Evolutionary conservation across 2,329 filamentous ascomycete species (phyloP), one percentile per base, ranked within the genome.

Genomic region (Ceratocystis ficicola): DNA sequence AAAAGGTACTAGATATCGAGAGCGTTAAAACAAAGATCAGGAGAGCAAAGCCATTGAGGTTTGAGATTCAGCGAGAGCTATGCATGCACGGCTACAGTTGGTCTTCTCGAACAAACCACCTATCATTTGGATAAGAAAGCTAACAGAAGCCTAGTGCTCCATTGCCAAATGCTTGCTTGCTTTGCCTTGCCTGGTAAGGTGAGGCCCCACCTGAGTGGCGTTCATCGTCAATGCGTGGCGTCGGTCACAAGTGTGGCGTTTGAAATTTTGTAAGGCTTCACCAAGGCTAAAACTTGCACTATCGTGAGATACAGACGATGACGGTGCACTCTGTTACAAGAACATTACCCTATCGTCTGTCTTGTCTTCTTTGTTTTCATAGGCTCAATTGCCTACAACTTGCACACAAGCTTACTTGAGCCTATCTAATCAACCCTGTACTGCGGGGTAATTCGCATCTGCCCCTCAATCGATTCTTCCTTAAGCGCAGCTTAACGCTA

Each of bases 401-500:
- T 15, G 36, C 3, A 59, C 30, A 25, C 32, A 44, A 44, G 32
- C 55, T 25, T 25, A 22, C 17, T 25, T 2, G 15, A 12, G 25
- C 52, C 17, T 30, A n/a, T n/a, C 25, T 15, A 10, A n/a, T 36
- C 8, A 52, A 20, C 32, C 32, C 30, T 55, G 46, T 46, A 65
- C 60, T 65, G 62, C 55, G 63, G 66, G 66, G 66, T 63, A 67
- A 25, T 62, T 46, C 62, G 46, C 62, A 62, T 62, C 44, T 67
- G 32, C 62, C 66, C 62, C 66, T 67, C 66, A 57, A 65, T 62
- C 30, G 12, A 64, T 66, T 28, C 30, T 30, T 36, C 55, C 55
- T 36, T 32, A 36, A 59, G 55, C 55, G 30, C 55, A 59, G 7
- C 28, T 59, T 17, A n/a, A 59, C 17, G 22, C 8, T 30, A 30